Conservation (phyloP, 2,329 filamentous ascomycete species). For the Tolypocladium cylindrosporum region DNA sequence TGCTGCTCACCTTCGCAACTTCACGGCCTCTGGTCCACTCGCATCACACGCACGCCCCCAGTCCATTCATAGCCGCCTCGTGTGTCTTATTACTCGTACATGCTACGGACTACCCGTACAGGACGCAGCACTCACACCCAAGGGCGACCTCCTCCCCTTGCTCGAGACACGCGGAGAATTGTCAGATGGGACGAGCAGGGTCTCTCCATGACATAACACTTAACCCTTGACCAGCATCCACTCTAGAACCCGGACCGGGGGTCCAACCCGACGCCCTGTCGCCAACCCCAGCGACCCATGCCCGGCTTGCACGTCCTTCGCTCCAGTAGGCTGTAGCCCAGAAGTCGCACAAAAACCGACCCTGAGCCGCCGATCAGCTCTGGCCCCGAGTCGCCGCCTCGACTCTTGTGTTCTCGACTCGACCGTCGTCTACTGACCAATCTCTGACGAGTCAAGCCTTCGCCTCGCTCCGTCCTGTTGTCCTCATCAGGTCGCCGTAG, state of each 20-base stretch:
- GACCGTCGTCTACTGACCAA: conserved; percentile 13
- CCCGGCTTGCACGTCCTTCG: conserved; percentile 31
- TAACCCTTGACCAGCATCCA: conserved; percentile 28
- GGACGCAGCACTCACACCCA: conserved; percentile 11
- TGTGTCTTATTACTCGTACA: conserved; percentile 12
- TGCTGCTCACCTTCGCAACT: background rate
- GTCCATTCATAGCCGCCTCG: conserved; percentile 10
- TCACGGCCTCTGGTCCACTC: conserved; percentile 5
- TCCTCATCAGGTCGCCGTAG: conserved; percentile 18
- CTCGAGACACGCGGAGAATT: conserved; percentile 26
- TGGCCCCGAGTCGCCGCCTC: conserved; percentile 15
- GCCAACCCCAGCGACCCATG: conserved; percentile 30
- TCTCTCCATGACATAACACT: conserved; percentile 21
- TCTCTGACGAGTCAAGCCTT: conserved; percentile 5
- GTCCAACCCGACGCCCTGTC: conserved; percentile 23
- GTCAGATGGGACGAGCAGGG: conserved; percentile 19
- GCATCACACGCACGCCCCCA: conserved; percentile 4
- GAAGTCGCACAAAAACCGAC: conserved; percentile 42
- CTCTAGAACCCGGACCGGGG: conserved; percentile 24
- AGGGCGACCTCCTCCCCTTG: conserved; percentile 9
- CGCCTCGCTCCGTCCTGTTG: conserved; percentile 1
- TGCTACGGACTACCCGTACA: conserved; percentile 3
- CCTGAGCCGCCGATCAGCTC: conserved; percentile 29
- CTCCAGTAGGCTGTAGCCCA: conserved; percentile 22
- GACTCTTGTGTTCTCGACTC: conserved; percentile 14